Evolutionary conservation across 352 stramenopile genomes (phyloP).

Genomic region (Stramenopiles sp.): DNA sequence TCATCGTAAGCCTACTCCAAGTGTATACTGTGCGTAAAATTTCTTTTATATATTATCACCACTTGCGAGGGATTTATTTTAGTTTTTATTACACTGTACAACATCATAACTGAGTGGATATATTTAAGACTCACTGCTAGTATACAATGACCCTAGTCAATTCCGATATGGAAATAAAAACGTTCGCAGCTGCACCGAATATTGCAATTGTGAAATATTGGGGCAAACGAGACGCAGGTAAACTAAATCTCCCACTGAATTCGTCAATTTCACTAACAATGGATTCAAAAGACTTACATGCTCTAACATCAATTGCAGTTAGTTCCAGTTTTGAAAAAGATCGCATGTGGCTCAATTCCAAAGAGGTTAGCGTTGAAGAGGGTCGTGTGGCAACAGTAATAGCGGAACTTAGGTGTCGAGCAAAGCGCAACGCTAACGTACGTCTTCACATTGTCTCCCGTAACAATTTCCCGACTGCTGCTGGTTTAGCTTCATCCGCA

Average conservation of each 20-base stretch:
- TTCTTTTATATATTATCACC: too few species aligned
- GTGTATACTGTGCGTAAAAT: too few species aligned
- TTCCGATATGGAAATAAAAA: too few species aligned
- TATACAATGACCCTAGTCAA: too few species aligned
- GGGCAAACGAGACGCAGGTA: conserved; percentile 48
- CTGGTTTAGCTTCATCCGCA: conserved; percentile 76
- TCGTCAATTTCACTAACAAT: conserved; percentile 79
- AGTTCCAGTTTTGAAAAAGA: conserved; percentile 32
- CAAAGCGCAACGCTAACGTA: conserved; percentile 14
- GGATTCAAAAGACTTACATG: conserved; percentile 53
- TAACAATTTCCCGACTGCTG: conserved; percentile 92
- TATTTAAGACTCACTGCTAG: too few species aligned
- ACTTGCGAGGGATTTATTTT: too few species aligned
- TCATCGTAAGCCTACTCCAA: too few species aligned
- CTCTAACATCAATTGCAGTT: conserved; percentile 57
- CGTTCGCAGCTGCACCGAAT: conserved; percentile 27
- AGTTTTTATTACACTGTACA: too few species aligned
- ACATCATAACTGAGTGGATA: too few species aligned
- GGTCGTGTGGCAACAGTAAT: conserved; percentile 22
- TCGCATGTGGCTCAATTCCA: conserved; percentile 77
- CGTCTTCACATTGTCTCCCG: conserved; percentile 62
- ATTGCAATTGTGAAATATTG: conserved; percentile 97
- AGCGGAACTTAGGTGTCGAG: conserved; percentile 5
- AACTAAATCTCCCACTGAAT: conserved; percentile 83
- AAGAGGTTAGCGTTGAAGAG: conserved; percentile 23